Conservation (phyloP, 805 yeast species). For the Nakazawaea siamensis region DNA sequence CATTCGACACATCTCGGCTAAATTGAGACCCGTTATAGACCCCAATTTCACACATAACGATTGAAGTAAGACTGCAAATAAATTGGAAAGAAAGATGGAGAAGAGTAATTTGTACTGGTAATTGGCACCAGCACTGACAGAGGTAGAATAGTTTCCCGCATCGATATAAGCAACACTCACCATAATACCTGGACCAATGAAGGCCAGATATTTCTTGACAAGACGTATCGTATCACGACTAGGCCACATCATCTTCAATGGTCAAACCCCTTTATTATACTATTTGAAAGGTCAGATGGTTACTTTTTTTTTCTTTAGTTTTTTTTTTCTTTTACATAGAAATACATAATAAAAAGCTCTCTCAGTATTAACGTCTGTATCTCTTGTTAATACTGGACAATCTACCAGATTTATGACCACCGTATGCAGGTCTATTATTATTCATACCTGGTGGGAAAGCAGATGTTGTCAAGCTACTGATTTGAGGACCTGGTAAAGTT, state of each 20-base stretch:
- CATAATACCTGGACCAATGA: conserved; percentile 92
- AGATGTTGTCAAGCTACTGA: conserved; percentile 1
- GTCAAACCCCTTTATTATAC: neutral
- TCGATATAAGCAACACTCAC: conserved; percentile 95
- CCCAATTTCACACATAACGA: conserved; percentile 82
- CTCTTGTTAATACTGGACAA: conserved; percentile 10
- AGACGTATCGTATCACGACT: neutral
- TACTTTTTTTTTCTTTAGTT: no score
- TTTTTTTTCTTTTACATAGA: no score
- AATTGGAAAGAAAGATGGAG: conserved; percentile 68
- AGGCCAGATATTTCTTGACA: conserved; percentile 5
- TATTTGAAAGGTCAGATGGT: neutral
- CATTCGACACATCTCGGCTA: conserved; percentile 79
- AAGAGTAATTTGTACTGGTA: conserved; percentile 74
- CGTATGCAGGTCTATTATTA: neutral
- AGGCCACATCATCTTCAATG: neutral
- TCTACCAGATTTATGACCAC: conserved; percentile 3
- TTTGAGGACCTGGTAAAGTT: conserved; percentile 56
- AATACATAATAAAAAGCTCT: no score
- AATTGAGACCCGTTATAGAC: conserved; percentile 86
- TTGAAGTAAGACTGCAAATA: conserved; percentile 84
- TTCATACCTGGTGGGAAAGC: neutral
- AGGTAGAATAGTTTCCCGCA: conserved; percentile 95
- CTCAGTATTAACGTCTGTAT: conserved; percentile 3
- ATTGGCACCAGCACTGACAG: conserved; percentile 89